phyloP scores from a whole-genome alignment of 2,329 filamentous ascomycete species.

The Fusarium pseudonygamai region DNA sequence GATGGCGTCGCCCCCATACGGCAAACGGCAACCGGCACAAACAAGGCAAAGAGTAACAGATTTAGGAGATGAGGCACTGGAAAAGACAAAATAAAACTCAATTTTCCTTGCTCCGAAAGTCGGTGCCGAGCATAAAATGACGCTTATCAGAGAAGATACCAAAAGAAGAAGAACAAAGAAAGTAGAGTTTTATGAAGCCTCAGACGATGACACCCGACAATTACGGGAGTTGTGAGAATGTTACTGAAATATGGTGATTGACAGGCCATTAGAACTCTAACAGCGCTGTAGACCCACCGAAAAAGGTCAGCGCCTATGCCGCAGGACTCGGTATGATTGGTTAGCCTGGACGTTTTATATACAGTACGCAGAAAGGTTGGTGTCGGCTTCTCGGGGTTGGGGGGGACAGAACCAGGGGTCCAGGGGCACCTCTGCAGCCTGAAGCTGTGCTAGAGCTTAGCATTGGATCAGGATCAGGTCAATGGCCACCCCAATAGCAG shows the following conservation, averaged over 20 bases:
- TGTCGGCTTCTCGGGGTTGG: not conserved
- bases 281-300: not conserved
- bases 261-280: constrained; percentile 18
- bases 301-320: not conserved
- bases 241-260: constrained; percentile 10
- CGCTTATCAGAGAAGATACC: not conserved
- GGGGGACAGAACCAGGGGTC: constrained; percentile 8
- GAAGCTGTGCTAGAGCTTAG: not conserved
- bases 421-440: constrained; percentile 14
- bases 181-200: constrained; percentile 3
- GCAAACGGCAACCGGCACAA: constrained; percentile 26
- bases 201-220: constrained; percentile 6
- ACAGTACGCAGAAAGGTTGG: not conserved
- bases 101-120: not conserved
- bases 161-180: not conserved
- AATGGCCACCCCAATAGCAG: not conserved
- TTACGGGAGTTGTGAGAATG: constrained; percentile 5
- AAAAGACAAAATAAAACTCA: constrained; percentile 10
- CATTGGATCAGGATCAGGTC: not conserved
- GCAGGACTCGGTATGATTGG: not conserved
- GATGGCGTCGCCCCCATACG: constrained; percentile 13
- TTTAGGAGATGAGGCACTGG: not conserved
- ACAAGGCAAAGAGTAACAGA: not conserved
- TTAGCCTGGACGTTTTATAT: not conserved
- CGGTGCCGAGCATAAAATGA: constrained; percentile 7